phyloP scores from a whole-genome alignment of 345 rosid species.

The Crucihimalaya himalaica region DNA sequence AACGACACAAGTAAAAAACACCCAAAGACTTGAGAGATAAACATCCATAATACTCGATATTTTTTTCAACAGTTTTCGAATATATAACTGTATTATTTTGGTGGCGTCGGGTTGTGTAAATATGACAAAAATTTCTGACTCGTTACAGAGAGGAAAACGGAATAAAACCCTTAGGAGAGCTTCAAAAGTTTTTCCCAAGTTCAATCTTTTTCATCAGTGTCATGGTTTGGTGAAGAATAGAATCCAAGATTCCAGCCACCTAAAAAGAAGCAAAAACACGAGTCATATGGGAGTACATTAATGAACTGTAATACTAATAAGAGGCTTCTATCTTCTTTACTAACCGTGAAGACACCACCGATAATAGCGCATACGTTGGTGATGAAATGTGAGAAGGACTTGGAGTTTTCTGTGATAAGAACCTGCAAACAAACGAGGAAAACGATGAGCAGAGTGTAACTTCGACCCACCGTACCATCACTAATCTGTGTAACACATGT shows the following conservation, averaged over 20 bases:
- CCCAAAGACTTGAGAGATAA: too few relatives aligned
- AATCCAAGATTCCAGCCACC: constrained; percentile 98
- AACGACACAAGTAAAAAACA: background rate
- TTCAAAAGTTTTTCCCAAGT: constrained; percentile 88
- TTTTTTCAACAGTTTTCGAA: background rate
- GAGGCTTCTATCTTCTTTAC: constrained; percentile 39
- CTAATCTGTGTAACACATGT: constrained; percentile 13
- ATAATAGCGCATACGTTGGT: constrained; percentile 95
- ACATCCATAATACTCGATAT: too few relatives aligned
- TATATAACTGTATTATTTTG: constrained; percentile 14
- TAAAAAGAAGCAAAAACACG: constrained; percentile 39
- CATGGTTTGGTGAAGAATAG: constrained; percentile 77
- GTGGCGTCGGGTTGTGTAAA: constrained; percentile 5
- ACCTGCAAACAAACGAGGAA: constrained; percentile 50
- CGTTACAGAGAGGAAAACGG: constrained; percentile 20
- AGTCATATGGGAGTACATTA: background rate
- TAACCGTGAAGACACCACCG: constrained; percentile 97
- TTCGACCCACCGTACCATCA: background rate
- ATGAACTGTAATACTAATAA: background rate
- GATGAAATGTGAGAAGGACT: constrained; percentile 90
- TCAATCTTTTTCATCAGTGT: constrained; percentile 89
- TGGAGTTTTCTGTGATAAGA: constrained; percentile 71
- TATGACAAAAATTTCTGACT: constrained; percentile 9
- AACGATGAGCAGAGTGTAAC: constrained; percentile 1
- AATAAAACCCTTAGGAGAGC: background rate